phyloP scores from a whole-genome alignment of 345 rosid genomes.

The Microthlaspi erraticum region DNA sequence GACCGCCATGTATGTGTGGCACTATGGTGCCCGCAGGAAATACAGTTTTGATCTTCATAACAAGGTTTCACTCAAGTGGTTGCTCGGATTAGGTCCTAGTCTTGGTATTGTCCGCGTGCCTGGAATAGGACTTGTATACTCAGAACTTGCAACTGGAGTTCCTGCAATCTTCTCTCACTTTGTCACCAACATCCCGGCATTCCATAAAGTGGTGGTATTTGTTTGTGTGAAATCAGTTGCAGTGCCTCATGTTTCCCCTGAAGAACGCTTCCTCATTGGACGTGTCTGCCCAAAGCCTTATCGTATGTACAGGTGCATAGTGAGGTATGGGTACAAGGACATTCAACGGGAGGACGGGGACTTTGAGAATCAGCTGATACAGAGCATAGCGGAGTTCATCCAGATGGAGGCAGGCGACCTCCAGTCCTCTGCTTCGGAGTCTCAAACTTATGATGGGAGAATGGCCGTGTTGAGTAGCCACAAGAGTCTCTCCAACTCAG shows the following conservation, averaged over 20 bases:
- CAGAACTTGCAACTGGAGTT: constrained; percentile 92
- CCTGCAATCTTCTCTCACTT: constrained; percentile 97
- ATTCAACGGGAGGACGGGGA: constrained; percentile 77
- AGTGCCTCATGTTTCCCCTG: constrained; percentile 82
- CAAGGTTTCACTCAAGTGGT: constrained; percentile 92
- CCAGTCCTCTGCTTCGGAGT: constrained; percentile 59
- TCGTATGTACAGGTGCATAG: constrained; percentile 94
- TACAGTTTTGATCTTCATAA: constrained; percentile 91
- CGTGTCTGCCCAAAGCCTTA: constrained; percentile 91
- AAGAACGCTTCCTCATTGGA: constrained; percentile 94
- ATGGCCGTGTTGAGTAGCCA: constrained; percentile 91
- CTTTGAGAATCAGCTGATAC: constrained; percentile 84
- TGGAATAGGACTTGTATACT: constrained; percentile 91
- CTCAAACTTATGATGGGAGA: constrained; percentile 78
- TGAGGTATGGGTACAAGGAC: constrained; percentile 96
- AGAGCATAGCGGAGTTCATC: constrained; percentile 94
- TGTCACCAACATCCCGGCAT: constrained; percentile 93
- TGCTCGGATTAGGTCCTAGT: constrained; percentile 92
- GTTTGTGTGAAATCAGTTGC: constrained; percentile 97
- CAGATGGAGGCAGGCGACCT: constrained; percentile 90
- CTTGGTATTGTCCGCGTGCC: constrained; percentile 97
- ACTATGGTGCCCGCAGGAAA: constrained; percentile 87
- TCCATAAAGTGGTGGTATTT: constrained; percentile 87
- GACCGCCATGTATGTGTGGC: constrained; percentile 89
- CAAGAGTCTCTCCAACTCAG: constrained; percentile 54